Evolutionary conservation across 2,329 filamentous ascomycete species (phyloP).

Genomic region (Blumeriella jaapii): DNA sequence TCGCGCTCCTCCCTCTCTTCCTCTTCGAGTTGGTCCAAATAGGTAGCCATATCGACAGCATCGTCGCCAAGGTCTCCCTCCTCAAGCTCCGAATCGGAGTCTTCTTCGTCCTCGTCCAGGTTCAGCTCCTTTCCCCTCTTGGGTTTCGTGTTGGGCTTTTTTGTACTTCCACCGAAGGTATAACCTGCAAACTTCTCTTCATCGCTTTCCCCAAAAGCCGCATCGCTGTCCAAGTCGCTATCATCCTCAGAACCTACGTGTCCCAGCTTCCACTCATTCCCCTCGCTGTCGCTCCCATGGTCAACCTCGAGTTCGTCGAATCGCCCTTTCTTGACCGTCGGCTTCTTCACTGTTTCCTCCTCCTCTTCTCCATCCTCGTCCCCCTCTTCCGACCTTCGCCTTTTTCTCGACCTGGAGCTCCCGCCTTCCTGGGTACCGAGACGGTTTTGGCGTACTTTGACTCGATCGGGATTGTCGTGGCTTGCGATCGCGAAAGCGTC

Average conservation of each 20-base stretch:
- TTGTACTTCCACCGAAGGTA: conserved; percentile 46
- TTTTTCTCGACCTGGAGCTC: conserved; percentile 27
- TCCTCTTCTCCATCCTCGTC: conserved; percentile 29
- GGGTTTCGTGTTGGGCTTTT: conserved; percentile 40
- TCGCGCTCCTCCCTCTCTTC: conserved; percentile 60
- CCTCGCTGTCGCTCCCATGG: conserved; percentile 55
- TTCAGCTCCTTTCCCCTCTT: conserved; percentile 34
- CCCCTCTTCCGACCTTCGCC: conserved; percentile 34
- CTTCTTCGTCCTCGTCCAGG: conserved; percentile 38
- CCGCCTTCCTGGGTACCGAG: conserved; percentile 41
- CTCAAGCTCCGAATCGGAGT: conserved; percentile 41
- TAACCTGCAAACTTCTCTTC: conserved; percentile 60
- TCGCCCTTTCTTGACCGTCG: conserved; percentile 20
- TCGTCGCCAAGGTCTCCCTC: conserved; percentile 54
- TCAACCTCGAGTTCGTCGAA: conserved; percentile 37
- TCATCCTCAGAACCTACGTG: conserved; percentile 55
- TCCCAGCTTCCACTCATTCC: conserved; percentile 56
- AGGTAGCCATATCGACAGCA: conserved; percentile 26
- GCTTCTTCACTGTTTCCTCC: conserved; percentile 28
- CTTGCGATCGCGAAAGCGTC: conserved; percentile 58
- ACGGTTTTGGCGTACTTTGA: conserved; percentile 43
- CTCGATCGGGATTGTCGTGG: conserved; percentile 38
- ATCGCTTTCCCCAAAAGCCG: conserved; percentile 60
- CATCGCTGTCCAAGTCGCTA: conserved; percentile 58
- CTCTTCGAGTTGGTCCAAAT: conserved; percentile 24